Evolutionary conservation across 805 yeast genomes (phyloP), one percentile per base, ranked within the genome.

Genomic region (Saccharomycopsis babjevae): DNA sequence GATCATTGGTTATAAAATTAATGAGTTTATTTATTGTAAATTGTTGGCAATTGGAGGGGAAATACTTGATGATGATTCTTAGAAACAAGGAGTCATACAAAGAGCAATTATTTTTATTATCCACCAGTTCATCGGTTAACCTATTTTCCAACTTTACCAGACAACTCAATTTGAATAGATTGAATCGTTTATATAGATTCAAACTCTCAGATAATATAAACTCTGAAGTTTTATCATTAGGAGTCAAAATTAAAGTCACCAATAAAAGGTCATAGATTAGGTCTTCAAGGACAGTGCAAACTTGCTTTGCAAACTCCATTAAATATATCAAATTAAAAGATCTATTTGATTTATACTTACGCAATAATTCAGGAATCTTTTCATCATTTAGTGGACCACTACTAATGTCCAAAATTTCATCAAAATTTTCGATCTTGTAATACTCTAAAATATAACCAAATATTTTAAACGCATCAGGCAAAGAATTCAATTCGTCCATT

Each of bases 401-500:
- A 28, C 40, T 34, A 16, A n/a, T 25, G 5, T 18, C 32, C 50
- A 57, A 50, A 22, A 42, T 8, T 13, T 46, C 43, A 16, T 56
- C 38, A 28, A 39, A 46, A 32, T 30, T 28, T 13, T 30, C 50
- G 1, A 36, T 43, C n/a, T 58, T 34, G 54, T 67, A 75, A 60
- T 63, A 71, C 59, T 67, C 70, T 8, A 78, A 65, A 10, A 80
- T 64, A 43, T 72, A 71, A 39, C 78, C 73, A 39, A 82, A 70
- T 2, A 74, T 62, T 1, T 72, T 60, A 42, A 77, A 66, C 2
- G 78, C 65, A 56, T 70, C 70, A 38, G 75, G 74, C 25, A 79
- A 69, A 4, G 73, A 66, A 54, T 74, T 73, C 61, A 80, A 67
- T 50, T 76, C 75, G 13, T 71, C 68, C 40, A 80, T 73, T n/a